Conservation (phyloP, 148 eudicot genomes). For the Camellia lanceoleosa region DNA sequence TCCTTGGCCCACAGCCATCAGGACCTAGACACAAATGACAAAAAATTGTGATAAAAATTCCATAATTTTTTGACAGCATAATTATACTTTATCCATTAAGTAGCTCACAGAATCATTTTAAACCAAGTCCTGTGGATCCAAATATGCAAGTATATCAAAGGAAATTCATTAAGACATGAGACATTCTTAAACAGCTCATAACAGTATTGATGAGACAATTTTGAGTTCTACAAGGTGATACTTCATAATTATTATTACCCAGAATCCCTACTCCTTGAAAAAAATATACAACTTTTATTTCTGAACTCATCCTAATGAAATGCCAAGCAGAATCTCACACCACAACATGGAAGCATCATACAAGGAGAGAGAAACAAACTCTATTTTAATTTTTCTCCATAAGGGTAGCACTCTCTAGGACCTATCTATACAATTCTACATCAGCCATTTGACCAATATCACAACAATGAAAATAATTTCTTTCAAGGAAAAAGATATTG, state of each 20-base stretch:
- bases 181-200: not conserved
- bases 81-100: not conserved
- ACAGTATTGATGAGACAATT: too few relatives aligned
- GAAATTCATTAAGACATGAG: not conserved
- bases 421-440: not conserved
- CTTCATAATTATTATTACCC: too few relatives aligned
- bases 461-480: not conserved
- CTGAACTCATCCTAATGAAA: not conserved
- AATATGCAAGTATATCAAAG: not conserved
- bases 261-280: too few relatives aligned
- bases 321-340: constrained; percentile 4
- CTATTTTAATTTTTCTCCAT: not conserved
- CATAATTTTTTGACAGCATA: not conserved
- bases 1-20: constrained; percentile 75
- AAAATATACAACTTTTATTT: not conserved
- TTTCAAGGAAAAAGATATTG: not conserved
- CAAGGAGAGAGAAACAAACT: not conserved
- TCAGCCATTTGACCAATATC: not conserved
- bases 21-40: constrained; percentile 48
- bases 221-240: too few relatives aligned
- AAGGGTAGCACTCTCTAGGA: not conserved
- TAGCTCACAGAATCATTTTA: not conserved
- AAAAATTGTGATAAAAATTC: not conserved
- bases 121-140: not conserved
- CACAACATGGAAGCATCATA: not conserved